Percentiles rank a stretch among this genome's conserved stretches.
These are phyloP conservation scores for Leishmania arabica DNA, from an alignment of 208 protist genomes.

Conservation along the genomic window DNA sequence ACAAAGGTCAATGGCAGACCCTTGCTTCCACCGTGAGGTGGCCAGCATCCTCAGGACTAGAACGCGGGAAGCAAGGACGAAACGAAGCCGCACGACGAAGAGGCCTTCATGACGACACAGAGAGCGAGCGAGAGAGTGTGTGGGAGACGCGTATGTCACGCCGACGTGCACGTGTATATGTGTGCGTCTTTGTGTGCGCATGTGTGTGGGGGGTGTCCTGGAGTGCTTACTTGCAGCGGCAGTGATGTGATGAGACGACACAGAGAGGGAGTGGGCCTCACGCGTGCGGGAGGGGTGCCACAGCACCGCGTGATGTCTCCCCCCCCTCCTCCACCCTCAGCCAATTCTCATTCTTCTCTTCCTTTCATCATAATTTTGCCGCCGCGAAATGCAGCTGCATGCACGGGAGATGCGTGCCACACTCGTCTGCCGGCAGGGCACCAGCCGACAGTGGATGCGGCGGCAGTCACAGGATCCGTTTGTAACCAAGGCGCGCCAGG, in stretches of 20 bases:
- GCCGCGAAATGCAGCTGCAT: not conserved
- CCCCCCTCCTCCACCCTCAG: not conserved
- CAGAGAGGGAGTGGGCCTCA: no score
- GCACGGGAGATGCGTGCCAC: slow-evolving; percentile 7
- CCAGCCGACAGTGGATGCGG: slow-evolving; percentile 62
- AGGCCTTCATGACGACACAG: not conserved
- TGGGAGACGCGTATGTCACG: not conserved
- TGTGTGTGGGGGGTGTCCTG: no score
- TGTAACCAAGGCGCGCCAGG: slow-evolving; percentile 57
- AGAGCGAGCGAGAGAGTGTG: not conserved
- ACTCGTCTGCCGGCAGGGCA: slow-evolving; percentile 5
- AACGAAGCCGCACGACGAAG: no score
- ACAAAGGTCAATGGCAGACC: not conserved
- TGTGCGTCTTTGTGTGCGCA: no score
- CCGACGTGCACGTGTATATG: not conserved
- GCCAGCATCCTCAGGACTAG: not conserved
- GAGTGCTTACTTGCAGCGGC: not conserved
- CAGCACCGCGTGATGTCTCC: no score
- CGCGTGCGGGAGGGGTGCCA: no score
- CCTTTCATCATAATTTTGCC: not conserved
- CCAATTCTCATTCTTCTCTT: not conserved
- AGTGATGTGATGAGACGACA: no score
- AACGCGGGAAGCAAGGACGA: not conserved
- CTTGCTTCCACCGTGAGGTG: not conserved
- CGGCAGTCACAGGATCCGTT: slow-evolving; percentile 65